These are phyloP conservation scores for Chrysanthemum seticuspe DNA, from an alignment of 129 eudicot genomes.

Conservation along the genomic window DNA sequence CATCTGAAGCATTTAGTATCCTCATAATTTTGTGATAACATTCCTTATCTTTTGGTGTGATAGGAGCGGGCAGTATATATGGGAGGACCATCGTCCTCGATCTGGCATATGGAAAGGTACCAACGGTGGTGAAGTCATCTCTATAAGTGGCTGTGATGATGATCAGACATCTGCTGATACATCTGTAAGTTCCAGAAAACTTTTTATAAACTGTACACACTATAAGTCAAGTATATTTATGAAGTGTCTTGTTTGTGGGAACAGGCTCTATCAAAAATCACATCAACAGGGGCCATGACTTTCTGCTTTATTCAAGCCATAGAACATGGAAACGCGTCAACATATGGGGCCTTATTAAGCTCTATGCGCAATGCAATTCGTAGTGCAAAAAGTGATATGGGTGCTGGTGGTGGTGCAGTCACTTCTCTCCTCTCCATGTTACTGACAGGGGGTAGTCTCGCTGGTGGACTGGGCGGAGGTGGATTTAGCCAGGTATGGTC, in stretches of 20 bases:
- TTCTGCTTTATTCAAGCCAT: conserved; percentile 59
- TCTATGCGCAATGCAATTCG: conserved; percentile 47
- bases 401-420: conserved; percentile 49
- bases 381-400: conserved; percentile 29
- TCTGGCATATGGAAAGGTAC: conserved; percentile 56
- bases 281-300: conserved; percentile 61
- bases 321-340: conserved; percentile 43
- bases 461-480: conserved; percentile 66
- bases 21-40: no score
- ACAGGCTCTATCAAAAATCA: conserved; percentile 54
- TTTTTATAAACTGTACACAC: not conserved
- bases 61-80: conserved; percentile 47
- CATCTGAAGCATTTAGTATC: no score
- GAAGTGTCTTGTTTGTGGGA: conserved; percentile 12
- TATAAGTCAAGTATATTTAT: not conserved
- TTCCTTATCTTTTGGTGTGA: conserved; percentile 10
- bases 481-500: conserved; percentile 76
- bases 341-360: conserved; percentile 46
- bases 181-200: conserved; percentile 41
- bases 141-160: conserved; percentile 68
- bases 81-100: conserved; percentile 50
- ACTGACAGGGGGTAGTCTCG: conserved; percentile 55
- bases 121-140: conserved; percentile 62
- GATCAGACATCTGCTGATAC: conserved; percentile 62
- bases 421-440: conserved; percentile 80